phyloP scores from a whole-genome alignment of 2,329 filamentous ascomycete genomes.

The Thermoascus crustaceus region DNA sequence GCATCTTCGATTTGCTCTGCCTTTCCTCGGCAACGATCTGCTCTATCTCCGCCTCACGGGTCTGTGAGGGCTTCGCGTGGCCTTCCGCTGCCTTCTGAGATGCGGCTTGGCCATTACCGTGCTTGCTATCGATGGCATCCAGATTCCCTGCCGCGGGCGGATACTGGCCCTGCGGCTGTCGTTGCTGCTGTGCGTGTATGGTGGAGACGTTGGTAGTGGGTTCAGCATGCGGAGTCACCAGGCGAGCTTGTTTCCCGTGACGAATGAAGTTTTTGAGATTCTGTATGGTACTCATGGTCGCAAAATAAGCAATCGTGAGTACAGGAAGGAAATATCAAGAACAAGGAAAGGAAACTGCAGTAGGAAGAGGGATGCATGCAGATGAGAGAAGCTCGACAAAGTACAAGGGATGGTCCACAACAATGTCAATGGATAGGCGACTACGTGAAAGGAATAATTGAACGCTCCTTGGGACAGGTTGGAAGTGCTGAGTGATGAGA shows the following conservation, averaged over 20 bases:
- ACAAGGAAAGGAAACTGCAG: background rate
- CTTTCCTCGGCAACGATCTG: slow-evolving; percentile 88
- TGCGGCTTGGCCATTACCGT: slow-evolving; percentile 57
- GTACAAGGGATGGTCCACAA: no score
- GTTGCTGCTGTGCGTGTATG: slow-evolving; percentile 57
- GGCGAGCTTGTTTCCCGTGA: slow-evolving; percentile 90
- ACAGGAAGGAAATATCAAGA: background rate
- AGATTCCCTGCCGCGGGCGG: slow-evolving; percentile 51
- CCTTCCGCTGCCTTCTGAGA: slow-evolving; percentile 55
- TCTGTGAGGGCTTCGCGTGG: slow-evolving; percentile 45
- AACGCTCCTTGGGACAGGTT: background rate
- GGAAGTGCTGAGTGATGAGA: background rate
- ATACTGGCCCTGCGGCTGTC: slow-evolving; percentile 39
- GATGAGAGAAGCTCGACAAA: no score
- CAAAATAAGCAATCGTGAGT: slow-evolving; percentile 3
- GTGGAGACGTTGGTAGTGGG: slow-evolving; percentile 56
- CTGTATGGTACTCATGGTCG: slow-evolving; percentile 66
- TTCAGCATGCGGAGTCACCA: slow-evolving; percentile 52
- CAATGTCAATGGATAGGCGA: no score
- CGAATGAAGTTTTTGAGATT: slow-evolving; percentile 98
- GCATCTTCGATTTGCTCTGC: slow-evolving; percentile 74
- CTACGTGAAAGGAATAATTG: no score
- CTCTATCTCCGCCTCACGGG: slow-evolving; percentile 59
- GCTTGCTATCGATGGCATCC: slow-evolving; percentile 53
- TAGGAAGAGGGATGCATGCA: background rate